phyloP scores from a whole-genome alignment of 2,329 filamentous ascomycete species.

The Endoconidiophora laricicola region DNA sequence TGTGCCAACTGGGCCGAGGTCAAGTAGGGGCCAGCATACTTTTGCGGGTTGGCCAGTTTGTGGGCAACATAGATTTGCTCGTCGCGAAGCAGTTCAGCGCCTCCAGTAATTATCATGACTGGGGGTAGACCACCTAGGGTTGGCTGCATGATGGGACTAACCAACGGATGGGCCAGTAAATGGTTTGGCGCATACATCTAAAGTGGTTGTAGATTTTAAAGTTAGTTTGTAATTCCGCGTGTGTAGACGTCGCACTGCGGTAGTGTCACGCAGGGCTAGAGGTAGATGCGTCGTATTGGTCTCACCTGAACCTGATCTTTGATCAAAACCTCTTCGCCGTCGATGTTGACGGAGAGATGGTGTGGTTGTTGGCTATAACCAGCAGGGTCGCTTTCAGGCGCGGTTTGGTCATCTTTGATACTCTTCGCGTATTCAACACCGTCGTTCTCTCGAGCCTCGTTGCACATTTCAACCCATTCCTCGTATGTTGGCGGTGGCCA shows the following conservation, averaged over 20 bases:
- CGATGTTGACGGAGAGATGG: constrained; percentile 40
- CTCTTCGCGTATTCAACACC: neutral
- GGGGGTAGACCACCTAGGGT: constrained; percentile 82
- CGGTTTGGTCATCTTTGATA: constrained; percentile 1
- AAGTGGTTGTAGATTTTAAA: neutral
- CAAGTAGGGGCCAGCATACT: constrained; percentile 52
- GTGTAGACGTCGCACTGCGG: neutral
- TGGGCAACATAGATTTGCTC: constrained; percentile 93
- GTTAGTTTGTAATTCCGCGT: too few relatives aligned
- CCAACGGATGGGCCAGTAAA: constrained; percentile 68
- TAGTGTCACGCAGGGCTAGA: neutral
- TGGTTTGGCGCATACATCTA: constrained; percentile 68
- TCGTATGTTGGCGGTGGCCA: constrained; percentile 86
- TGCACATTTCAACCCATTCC: constrained; percentile 41
- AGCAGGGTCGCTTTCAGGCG: constrained; percentile 3
- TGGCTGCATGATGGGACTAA: constrained; percentile 76
- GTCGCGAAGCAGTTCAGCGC: constrained; percentile 76
- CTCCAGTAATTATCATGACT: constrained; percentile 69
- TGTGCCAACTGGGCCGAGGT: constrained; percentile 42
- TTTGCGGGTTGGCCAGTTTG: constrained; percentile 71
- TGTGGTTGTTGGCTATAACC: neutral
- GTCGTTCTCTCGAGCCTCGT: constrained; percentile 28
- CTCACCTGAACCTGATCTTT: constrained; percentile 82
- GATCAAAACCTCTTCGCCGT: constrained; percentile 53
- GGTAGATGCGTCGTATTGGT: neutral